Evolutionary conservation across 371 early-diverging fungal species (phyloP), one percentile per base, ranked within the genome.

Genomic region (Mucor circinelloides): DNA sequence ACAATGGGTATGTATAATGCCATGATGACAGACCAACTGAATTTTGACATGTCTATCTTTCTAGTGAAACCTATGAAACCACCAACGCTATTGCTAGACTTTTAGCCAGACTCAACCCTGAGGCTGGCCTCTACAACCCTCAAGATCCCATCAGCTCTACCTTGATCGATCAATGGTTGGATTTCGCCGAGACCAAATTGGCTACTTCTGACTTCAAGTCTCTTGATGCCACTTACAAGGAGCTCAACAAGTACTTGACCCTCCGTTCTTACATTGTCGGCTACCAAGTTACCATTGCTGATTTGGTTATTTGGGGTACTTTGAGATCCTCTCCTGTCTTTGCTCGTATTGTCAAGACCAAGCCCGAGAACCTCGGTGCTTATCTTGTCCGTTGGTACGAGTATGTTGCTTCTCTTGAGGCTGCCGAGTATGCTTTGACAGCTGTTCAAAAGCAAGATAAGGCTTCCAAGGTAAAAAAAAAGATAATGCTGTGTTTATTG

Each of bases 221-320:
- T 15, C 77, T 95, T 48, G 89, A 89, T 58, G 82, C 70, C 25
- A 86, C 87, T 27, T 85, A 90, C 63, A 87, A 82, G 63, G 83
- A 88, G 67, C 77, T 94, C 36, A 89, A 95, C 85, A 87, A 88
- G 70, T 90, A 91, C 71, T 78, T 95, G 72, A 85, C 85, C 15
- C 82, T 97, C 73, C 89, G 96, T 52, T 90, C 93, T 40, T 96
- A 87, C 75, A 69, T 95, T 65, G 90, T 89, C 59, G 97, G 96
- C 1, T 93, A 96, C 81, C 74, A 84, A 48, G 69, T 85, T 58
- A 84, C 95, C 1, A 81, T 89, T 6, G 97, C 96, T 34, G 98
- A 98, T 76, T 88, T 91, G 48, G 90, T 88, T 21, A 71, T 93
- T 61, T 98, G 95, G 95, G 96, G 94, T 56, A 89, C 94, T 36